A percentile compares a stretch with the other conserved stretches of the same genome.
phyloP scores from a whole-genome alignment of 768 basidiomycete species.

The Guyanaporus albipodus region DNA sequence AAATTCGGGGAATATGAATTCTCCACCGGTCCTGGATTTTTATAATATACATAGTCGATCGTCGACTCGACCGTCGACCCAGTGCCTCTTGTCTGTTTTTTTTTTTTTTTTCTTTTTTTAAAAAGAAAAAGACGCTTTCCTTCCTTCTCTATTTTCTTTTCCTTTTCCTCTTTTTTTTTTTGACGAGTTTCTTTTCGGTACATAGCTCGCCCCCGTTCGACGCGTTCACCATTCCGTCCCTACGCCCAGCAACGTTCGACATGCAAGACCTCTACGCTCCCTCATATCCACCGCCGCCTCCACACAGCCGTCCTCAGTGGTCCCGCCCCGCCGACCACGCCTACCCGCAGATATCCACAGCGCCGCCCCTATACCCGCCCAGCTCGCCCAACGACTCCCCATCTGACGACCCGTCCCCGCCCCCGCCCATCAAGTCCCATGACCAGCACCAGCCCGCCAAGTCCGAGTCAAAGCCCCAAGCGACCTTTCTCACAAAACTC shows the following conservation, averaged over 20 bases:
- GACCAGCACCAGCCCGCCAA: conserved; percentile 55
- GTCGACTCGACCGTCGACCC: conserved; percentile 27
- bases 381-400: conserved; percentile 40
- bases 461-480: conserved; percentile 77
- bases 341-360: conserved; percentile 34
- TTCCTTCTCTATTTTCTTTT: conserved; percentile 19
- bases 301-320: conserved; percentile 41
- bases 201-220: conserved; percentile 30
- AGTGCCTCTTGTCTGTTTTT: conserved; percentile 27
- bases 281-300: conserved; percentile 30
- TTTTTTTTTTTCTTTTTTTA: conserved; percentile 21
- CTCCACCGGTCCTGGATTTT: conserved; percentile 37
- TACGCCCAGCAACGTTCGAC: conserved; percentile 39
- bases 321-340: conserved; percentile 31
- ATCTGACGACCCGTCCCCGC: conserved; percentile 46
- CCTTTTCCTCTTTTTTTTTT: conserved; percentile 30
- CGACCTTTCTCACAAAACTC: conserved; percentile 95
- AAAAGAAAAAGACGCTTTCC: too few relatives aligned
- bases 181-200: conserved; percentile 31
- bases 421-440: conserved; percentile 29
- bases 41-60: conserved; percentile 38
- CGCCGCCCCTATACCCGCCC: conserved; percentile 31
- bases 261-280: conserved; percentile 48
- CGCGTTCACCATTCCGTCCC: conserved; percentile 36
- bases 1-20: conserved; percentile 37